Base-by-base conservation (phyloP, 179 eudicot species). In the Drosera spatulata region DNA sequence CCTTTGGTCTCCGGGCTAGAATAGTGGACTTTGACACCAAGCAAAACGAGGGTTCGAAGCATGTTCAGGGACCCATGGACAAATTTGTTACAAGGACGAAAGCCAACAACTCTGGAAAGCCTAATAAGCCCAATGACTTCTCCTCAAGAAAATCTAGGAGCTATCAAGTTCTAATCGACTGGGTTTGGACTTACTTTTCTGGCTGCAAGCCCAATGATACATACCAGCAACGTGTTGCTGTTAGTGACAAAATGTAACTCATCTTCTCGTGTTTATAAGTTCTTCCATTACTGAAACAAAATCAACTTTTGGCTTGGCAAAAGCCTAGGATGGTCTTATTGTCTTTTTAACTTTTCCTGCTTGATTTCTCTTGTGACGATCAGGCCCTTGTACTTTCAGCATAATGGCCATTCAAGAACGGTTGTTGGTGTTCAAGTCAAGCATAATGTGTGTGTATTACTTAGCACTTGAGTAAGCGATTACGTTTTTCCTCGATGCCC, bases 341-440 rank as follows among this genome's bases (percentile, higher is more conserved):
- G 33, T 22, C 33, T 22, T 22, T 22, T 22, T 0, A 22, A 22
- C 33, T 48, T 49, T 58, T 6, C 49, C 3, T 61, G n/a, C 15
- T 49, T 43, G 40, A 4, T 42, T 63, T 45, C 60, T 50, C 60
- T 50, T 58, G 62, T 48, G 39, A 10, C 52, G 56, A 61, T 46
- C 83, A 93, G 99, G 88, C 99, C 97, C 37, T 71, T 89, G 79
- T 93, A 93, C 72, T 89, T 93, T 77, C 99, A 93, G 71, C 97
- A 93, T 69, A 73, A 89, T 49, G 99, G 99, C 53, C 99, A 93
- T 69, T 93, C 99, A 71, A 81, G 99, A 75, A 93, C 99, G 59
- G 86, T 93, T 53, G 79, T 89, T 41, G 99, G 99, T 43, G 79
- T 93, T 71, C 97, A 93, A 75, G 74, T 69, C 60, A 82, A 70